A percentile compares a stretch with the other conserved stretches of the same genome.
These are phyloP conservation scores for Rhynchospora pubera DNA, from an alignment of 176 grass and related monocot genomes.

Conservation along the genomic window DNA sequence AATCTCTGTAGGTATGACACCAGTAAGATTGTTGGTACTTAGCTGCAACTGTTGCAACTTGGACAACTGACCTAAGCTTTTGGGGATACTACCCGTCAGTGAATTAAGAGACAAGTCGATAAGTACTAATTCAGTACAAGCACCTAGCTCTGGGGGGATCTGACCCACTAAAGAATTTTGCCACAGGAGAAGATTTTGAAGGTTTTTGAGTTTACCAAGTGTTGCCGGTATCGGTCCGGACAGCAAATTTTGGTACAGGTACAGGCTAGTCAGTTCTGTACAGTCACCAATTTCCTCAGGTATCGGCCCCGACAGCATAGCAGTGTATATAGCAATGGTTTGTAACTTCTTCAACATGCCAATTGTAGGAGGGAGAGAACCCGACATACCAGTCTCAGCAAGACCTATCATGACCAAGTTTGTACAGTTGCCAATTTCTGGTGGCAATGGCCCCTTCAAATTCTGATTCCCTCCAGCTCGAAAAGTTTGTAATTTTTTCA, in stretches of 20 bases:
- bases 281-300: slow-evolving; percentile 78
- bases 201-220: slow-evolving; percentile 58
- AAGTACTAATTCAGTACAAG: slow-evolving; percentile 55
- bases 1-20: slow-evolving; percentile 53
- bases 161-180: slow-evolving; percentile 79
- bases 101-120: slow-evolving; percentile 78
- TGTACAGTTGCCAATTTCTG: slow-evolving; percentile 71
- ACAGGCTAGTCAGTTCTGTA: slow-evolving; percentile 63
- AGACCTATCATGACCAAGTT: slow-evolving; percentile 66
- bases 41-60: slow-evolving; percentile 81
- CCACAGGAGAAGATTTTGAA: slow-evolving; percentile 81
- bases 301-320: slow-evolving; percentile 60
- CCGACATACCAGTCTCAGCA: slow-evolving; percentile 77
- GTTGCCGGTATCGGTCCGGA: slow-evolving; percentile 48
- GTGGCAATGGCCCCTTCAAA: slow-evolving; percentile 63
- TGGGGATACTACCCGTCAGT: slow-evolving; percentile 61
- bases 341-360: slow-evolving; percentile 74
- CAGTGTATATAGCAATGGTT: slow-evolving; percentile 86
- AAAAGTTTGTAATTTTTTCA: slow-evolving; percentile 72
- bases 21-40: slow-evolving; percentile 79
- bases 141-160: slow-evolving; percentile 61
- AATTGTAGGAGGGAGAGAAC: slow-evolving; percentile 67
- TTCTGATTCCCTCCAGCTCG: slow-evolving; percentile 75
- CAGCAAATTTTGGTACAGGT: slow-evolving; percentile 78
- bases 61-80: slow-evolving; percentile 45